Conservation (phyloP, 169 alveolate species). For the Cryptosporidium ubiquitum region DNA sequence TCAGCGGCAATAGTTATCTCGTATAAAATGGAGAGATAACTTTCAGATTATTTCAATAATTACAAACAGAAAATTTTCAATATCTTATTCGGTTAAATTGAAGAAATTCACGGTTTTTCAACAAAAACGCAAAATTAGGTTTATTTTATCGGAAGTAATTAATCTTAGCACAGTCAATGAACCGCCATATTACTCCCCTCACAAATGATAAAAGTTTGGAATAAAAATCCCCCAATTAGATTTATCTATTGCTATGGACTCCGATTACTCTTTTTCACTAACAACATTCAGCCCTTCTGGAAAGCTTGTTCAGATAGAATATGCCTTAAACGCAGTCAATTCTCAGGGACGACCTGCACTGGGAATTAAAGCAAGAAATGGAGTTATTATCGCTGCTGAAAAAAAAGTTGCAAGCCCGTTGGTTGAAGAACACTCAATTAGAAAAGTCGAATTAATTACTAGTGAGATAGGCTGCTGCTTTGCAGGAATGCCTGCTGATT, state of each 20-base stretch:
- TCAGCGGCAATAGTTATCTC: slow-evolving; percentile 8
- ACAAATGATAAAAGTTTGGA: slow-evolving; percentile 15
- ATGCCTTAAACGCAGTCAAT: slow-evolving; percentile 95
- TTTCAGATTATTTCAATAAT: background rate
- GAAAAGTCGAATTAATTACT: slow-evolving; percentile 91
- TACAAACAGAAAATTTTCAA: background rate
- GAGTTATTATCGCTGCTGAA: slow-evolving; percentile 96
- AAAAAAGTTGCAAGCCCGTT: slow-evolving; percentile 90
- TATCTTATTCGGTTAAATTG: background rate
- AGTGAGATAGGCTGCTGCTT: slow-evolving; percentile 92
- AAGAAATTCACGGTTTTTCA: background rate
- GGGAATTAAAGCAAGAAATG: slow-evolving; percentile 95
- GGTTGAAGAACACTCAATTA: slow-evolving; percentile 92
- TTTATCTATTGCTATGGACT: slow-evolving; percentile 84
- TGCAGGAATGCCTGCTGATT: slow-evolving; percentile 99
- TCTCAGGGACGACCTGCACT: slow-evolving; percentile 95
- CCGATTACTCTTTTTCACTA: slow-evolving; percentile 91
- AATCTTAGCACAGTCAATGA: background rate
- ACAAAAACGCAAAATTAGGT: background rate
- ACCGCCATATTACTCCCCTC: slow-evolving; percentile 47
- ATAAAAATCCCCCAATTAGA: slow-evolving; percentile 23
- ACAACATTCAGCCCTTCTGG: slow-evolving; percentile 97
- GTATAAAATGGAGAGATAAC: slow-evolving; percentile 27
- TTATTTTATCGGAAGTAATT: background rate
- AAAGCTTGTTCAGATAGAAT: slow-evolving; percentile 95